Conservation (phyloP, 208 protist species). For the Phytomonas sp. region DNA sequence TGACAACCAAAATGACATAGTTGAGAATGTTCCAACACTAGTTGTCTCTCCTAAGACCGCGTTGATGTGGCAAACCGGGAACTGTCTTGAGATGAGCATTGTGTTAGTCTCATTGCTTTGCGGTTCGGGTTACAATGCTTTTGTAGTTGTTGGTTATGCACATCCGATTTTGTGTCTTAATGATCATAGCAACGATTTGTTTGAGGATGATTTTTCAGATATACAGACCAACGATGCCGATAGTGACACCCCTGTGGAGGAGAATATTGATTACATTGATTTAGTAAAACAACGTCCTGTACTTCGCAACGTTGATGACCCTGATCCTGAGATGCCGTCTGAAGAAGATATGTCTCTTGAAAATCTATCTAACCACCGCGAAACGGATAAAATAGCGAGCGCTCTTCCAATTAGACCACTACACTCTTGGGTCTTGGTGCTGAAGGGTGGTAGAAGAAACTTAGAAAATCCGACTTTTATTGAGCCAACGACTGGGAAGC, state of each 20-base stretch:
- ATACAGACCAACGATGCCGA: conserved; percentile 38
- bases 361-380: background rate
- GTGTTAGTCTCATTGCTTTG: conserved; percentile 76
- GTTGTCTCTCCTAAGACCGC: conserved; percentile 82
- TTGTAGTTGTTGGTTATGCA: conserved; percentile 87
- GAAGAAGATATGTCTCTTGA: conserved; percentile 7
- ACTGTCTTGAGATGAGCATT: conserved; percentile 82
- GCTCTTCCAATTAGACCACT: conserved; percentile 15
- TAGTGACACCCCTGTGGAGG: conserved; percentile 15
- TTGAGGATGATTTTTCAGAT: background rate
- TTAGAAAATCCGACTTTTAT: conserved; percentile 66
- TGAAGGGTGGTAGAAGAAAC: conserved; percentile 52
- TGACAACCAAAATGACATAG: conserved; percentile 24
- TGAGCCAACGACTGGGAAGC: conserved; percentile 78
- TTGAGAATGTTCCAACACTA: conserved; percentile 45
- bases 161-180: conserved; percentile 58
- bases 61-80: conserved; percentile 81
- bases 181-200: conserved; percentile 24
- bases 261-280: conserved; percentile 48
- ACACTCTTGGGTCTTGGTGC: conserved; percentile 86
- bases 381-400: background rate
- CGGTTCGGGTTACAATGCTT: conserved; percentile 87
- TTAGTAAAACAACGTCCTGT: conserved; percentile 34
- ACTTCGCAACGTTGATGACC: conserved; percentile 32
- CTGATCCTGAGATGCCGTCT: conserved; percentile 19